Base-by-base conservation (phyloP, 257 asterid species). In the Avicennia marina region DNA sequence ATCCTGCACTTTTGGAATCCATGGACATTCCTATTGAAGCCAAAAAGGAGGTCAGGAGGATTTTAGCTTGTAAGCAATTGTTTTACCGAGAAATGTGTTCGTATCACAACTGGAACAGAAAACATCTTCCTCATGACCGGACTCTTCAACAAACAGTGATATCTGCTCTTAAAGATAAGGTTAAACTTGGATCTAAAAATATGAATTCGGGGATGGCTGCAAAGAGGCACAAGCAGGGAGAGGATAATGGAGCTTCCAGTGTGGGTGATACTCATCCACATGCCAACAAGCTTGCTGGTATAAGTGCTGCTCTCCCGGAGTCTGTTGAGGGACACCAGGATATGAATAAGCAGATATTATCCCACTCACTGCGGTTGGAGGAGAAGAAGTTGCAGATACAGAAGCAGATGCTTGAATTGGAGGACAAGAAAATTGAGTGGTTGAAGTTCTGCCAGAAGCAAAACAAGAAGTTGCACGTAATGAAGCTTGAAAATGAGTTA, bases 71-170 rank as follows among this genome's bases (percentile, higher is more conserved):
- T 24, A 73, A 63, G 48, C 94, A 82, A 6, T 58, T 85, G 62
- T 74, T 60, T 55, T 82, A 68, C 45, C 39, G 8, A 44, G 82
- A 82, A 60, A 71, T 85, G 82, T 58, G 69, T 60, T 79, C 87
- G 1, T 79, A 65, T 58, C 74, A 75, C 53, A 62, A 73, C 41
- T 54, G 67, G 64, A 67, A 67, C 24, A 27, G 64, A 20, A 48
- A 40, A 10, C 60, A 26, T 56, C 75, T 79, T 20, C 79, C 78
- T 41, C 70, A 62, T 20, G 84, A 82, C 40, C 34, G 13, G 38
- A 33, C 26, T 26, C 73, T 82, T 18, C 65, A 69, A 32, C 18
- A 52, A 6, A 64, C 64, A 2, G 43, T 77, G 54, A 24, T 3
- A 15, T 38, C 53, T 64, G 65, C 74, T 77, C 64, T 79, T 12